Evolutionary conservation across 1,139 yeast genomes (phyloP).

Genomic region (Yamadazyma triangularis): DNA sequence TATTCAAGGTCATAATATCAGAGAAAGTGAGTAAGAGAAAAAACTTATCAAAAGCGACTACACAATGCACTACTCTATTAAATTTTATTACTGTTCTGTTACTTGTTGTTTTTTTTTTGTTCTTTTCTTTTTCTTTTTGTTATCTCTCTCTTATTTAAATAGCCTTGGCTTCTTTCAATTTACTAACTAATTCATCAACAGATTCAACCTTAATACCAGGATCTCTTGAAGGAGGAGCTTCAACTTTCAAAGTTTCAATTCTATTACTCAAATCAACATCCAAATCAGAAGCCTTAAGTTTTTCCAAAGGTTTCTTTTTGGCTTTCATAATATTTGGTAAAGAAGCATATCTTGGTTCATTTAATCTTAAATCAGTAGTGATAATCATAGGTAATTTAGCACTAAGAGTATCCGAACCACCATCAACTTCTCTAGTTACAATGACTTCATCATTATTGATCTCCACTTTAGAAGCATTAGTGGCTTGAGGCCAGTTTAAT

Average conservation of each 20-base stretch:
- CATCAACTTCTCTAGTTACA: conserved; percentile 91
- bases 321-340: conserved; percentile 98
- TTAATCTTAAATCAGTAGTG: conserved; percentile 89
- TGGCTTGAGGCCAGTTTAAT: conserved; percentile 96
- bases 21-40: too few species aligned
- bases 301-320: conserved; percentile 87
- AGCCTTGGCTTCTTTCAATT: conserved; percentile 69
- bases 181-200: conserved; percentile 78
- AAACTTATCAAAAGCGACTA: too few species aligned
- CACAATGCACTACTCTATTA: conserved; percentile 1
- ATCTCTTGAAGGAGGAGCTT: conserved; percentile 79
- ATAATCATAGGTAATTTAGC: conserved; percentile 81
- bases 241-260: conserved; percentile 65
- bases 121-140: conserved; percentile 66
- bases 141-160: conserved; percentile 55
- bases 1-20: background rate
- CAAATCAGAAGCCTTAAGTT: conserved; percentile 64
- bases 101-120: too few species aligned
- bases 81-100: too few species aligned
- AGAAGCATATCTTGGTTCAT: conserved; percentile 91
- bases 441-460: conserved; percentile 56
- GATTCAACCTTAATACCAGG: conserved; percentile 77
- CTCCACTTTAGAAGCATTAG: conserved; percentile 87
- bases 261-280: conserved; percentile 63
- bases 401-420: conserved; percentile 81